Percentiles rank a stretch among this genome's conserved stretches.
Conservation (phyloP, 2,329 filamentous ascomycete species). For the Fusarium humuli region DNA sequence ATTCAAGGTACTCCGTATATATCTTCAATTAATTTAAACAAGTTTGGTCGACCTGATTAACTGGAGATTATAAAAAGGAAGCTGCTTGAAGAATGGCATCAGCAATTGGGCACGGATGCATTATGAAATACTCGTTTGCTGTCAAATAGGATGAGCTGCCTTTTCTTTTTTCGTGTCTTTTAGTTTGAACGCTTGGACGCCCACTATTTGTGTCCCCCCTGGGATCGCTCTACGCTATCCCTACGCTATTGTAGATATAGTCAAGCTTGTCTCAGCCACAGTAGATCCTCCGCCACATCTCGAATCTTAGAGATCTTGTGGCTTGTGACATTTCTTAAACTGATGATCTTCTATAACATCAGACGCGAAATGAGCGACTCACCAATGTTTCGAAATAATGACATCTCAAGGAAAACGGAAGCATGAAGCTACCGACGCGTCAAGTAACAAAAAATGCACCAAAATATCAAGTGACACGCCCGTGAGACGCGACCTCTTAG, state of each 20-base stretch:
- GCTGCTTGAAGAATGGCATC: not conserved
- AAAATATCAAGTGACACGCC: constrained; percentile 30
- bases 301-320: constrained; percentile 2
- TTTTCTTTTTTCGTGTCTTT: constrained; percentile 5
- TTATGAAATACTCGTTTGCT: not conserved
- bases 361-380: constrained; percentile 24
- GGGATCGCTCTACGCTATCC: constrained; percentile 15
- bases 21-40: not conserved
- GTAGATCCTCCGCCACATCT: constrained; percentile 26
- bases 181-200: constrained; percentile 12
- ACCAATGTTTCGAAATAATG: constrained; percentile 39
- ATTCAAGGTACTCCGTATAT: not conserved
- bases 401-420: constrained; percentile 46
- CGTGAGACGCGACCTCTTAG: constrained; percentile 71
- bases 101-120: not conserved
- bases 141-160: constrained; percentile 5
- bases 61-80: constrained; percentile 3
- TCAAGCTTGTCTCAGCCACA: constrained; percentile 21
- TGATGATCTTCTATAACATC: not conserved
- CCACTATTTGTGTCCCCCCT: constrained; percentile 25
- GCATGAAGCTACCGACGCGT: constrained; percentile 40
- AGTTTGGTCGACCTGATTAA: not conserved
- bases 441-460: constrained; percentile 25
- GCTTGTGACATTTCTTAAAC: constrained; percentile 1
- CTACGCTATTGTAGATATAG: not conserved